A percentile compares a stretch with the other conserved stretches of the same genome.
Evolutionary conservation across 768 basidiomycete genomes (phyloP).

Genomic region (Harrya chromipes): DNA sequence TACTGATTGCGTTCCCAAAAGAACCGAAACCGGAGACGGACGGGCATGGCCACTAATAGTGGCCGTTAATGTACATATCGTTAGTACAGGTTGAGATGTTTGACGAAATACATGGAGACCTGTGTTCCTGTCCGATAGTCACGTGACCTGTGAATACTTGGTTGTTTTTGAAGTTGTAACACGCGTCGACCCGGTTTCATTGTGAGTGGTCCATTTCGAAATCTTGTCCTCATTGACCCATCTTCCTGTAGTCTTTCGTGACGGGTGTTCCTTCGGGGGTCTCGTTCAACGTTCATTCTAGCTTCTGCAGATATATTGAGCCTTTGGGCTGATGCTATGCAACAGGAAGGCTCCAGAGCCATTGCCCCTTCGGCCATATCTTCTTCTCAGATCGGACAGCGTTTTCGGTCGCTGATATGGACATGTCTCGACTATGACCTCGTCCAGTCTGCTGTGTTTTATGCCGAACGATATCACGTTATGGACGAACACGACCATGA

Average conservation of each 20-base stretch:
- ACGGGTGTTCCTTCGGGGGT: slow-evolving; percentile 8
- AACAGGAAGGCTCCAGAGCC: slow-evolving; percentile 45
- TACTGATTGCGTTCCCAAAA: slow-evolving; percentile 30
- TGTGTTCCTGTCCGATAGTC: slow-evolving; percentile 9
- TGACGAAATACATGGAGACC: neutral
- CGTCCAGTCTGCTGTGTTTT: slow-evolving; percentile 78
- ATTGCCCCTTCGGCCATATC: slow-evolving; percentile 36
- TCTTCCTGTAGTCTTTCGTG: slow-evolving; percentile 6
- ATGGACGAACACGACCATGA: slow-evolving; percentile 72
- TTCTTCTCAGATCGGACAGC: slow-evolving; percentile 59
- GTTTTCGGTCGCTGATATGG: slow-evolving; percentile 75
- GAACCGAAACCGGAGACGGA: slow-evolving; percentile 73
- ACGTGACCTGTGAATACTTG: slow-evolving; percentile 27
- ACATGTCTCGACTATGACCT: slow-evolving; percentile 81
- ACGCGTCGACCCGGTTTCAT: slow-evolving; percentile 18
- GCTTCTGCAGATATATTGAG: slow-evolving; percentile 25
- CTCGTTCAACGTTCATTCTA: slow-evolving; percentile 14
- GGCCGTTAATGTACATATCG: slow-evolving; percentile 9
- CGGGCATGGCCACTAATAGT: slow-evolving; percentile 64
- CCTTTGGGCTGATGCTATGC: slow-evolving; percentile 47
- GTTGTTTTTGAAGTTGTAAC: slow-evolving; percentile 21
- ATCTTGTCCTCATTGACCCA: slow-evolving; percentile 13
- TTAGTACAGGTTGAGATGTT: neutral
- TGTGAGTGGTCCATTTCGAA: slow-evolving; percentile 18
- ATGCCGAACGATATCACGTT: slow-evolving; percentile 80